A percentile compares a stretch with the other conserved stretches of the same genome.
These are phyloP conservation scores for Eucalyptus curtisii DNA, from an alignment of 345 rosid species.

Conservation along the genomic window DNA sequence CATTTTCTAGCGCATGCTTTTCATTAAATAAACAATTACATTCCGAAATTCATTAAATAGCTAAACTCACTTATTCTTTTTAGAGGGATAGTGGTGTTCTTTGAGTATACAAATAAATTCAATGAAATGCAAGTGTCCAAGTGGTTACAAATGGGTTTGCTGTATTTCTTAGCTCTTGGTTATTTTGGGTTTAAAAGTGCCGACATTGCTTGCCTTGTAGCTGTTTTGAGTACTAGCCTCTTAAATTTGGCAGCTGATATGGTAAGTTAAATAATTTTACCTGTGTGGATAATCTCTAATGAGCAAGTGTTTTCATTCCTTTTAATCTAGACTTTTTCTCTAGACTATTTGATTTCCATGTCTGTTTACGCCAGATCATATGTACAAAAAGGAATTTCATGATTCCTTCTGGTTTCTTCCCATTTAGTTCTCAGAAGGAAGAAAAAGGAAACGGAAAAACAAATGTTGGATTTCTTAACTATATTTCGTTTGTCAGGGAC, in stretches of 20 bases:
- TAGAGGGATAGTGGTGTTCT: not conserved
- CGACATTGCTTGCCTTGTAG: not conserved
- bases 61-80: not conserved
- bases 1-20: not conserved
- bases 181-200: not conserved
- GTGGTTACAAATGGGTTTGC: not conserved
- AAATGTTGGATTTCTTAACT: not conserved
- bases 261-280: not conserved
- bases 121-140: not conserved
- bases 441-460: not conserved
- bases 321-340: not conserved
- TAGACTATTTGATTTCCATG: not conserved
- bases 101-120: not conserved
- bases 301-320: not conserved
- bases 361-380: not conserved
- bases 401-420: not conserved
- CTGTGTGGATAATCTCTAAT: not conserved
- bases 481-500: constrained; percentile 34
- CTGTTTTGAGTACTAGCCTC: not conserved
- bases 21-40: not conserved
- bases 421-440: not conserved
- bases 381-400: not conserved
- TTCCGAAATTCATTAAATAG: not conserved
- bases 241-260: not conserved
- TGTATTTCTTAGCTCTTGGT: not conserved